These are phyloP conservation scores for Ganoderma leucocontextum DNA, from an alignment of 1,284 basidiomycete genomes.

Conservation along the genomic window DNA sequence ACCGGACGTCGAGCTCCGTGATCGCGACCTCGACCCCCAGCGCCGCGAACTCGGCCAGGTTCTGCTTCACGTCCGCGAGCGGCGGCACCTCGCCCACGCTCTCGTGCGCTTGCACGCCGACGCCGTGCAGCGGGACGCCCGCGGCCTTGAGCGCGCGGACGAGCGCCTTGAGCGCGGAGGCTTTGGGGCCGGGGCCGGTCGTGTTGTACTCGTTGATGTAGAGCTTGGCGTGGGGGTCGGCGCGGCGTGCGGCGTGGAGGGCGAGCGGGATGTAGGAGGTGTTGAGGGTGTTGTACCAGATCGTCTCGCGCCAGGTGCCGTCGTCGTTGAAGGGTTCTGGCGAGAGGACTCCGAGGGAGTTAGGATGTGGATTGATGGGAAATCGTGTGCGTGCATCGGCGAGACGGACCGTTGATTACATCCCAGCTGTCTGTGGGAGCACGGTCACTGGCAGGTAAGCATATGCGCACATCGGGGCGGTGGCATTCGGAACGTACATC, in stretches of 20 bases:
- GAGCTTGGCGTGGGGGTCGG: constrained; percentile 51
- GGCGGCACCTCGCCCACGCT: constrained; percentile 56
- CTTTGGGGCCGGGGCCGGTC: constrained; percentile 52
- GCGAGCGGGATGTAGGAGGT: constrained; percentile 52
- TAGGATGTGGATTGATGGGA: neutral
- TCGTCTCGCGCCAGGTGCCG: constrained; percentile 55
- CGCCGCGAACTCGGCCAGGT: constrained; percentile 55
- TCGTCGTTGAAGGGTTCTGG: constrained; percentile 64
- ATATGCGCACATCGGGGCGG: neutral
- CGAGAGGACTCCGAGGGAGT: no score
- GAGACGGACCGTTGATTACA: constrained; percentile 45
- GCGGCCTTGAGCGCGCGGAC: constrained; percentile 53
- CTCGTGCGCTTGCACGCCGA: constrained; percentile 62
- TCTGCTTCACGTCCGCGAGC: constrained; percentile 48
- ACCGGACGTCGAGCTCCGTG: constrained; percentile 66
- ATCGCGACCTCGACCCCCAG: constrained; percentile 70
- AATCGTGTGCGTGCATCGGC: neutral
- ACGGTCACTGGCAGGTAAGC: neutral
- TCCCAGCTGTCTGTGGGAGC: constrained; percentile 42
- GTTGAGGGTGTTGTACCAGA: constrained; percentile 56
- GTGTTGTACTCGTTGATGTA: constrained; percentile 64
- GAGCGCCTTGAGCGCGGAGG: constrained; percentile 58
- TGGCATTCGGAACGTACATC: constrained; percentile 3
- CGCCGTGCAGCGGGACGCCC: constrained; percentile 60
- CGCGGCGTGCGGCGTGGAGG: constrained; percentile 51